Evolutionary conservation across 192 early-diverging fungal species (phyloP).

Genomic region (Gonapodya prolifera): DNA sequence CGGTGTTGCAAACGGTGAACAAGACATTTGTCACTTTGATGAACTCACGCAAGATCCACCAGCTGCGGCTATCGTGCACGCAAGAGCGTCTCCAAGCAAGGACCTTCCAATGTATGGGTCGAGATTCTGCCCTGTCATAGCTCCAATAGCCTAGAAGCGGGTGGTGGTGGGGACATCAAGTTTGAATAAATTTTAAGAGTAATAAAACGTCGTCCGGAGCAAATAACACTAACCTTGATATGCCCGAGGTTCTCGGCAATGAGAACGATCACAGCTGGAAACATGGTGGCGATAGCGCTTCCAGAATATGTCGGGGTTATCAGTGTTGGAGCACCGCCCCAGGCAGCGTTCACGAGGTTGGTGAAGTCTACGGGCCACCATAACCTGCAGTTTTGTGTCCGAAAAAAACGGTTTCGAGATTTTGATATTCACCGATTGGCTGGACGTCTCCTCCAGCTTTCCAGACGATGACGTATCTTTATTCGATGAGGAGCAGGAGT

Average conservation of each 20-base stretch:
- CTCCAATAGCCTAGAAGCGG: constrained; percentile 34
- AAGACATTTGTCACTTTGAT: too few species aligned
- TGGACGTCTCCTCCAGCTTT: too few species aligned
- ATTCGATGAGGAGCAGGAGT: constrained; percentile 23
- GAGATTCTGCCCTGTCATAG: constrained; percentile 28
- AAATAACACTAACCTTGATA: neutral
- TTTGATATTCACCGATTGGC: too few species aligned
- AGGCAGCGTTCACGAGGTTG: constrained; percentile 21
- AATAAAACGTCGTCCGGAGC: neutral
- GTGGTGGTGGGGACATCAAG: too few species aligned
- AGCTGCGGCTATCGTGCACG: constrained; percentile 30
- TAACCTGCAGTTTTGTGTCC: too few species aligned
- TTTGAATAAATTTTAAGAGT: too few species aligned
- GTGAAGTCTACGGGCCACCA: constrained; percentile 23
- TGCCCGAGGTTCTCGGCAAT: constrained; percentile 45
- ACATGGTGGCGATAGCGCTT: constrained; percentile 31
- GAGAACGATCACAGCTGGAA: constrained; percentile 34
- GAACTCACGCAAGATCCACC: too few species aligned
- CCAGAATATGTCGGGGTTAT: constrained; percentile 24
- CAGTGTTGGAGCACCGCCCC: constrained; percentile 33
- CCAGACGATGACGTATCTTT: constrained; percentile 17
- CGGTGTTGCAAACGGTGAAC: too few species aligned
- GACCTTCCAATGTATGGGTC: constrained; percentile 37
- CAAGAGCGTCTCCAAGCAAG: constrained; percentile 41
- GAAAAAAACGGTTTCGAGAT: too few species aligned